phyloP scores from a whole-genome alignment of 192 early-diverging fungal genomes.

The Coemansia sp. region DNA sequence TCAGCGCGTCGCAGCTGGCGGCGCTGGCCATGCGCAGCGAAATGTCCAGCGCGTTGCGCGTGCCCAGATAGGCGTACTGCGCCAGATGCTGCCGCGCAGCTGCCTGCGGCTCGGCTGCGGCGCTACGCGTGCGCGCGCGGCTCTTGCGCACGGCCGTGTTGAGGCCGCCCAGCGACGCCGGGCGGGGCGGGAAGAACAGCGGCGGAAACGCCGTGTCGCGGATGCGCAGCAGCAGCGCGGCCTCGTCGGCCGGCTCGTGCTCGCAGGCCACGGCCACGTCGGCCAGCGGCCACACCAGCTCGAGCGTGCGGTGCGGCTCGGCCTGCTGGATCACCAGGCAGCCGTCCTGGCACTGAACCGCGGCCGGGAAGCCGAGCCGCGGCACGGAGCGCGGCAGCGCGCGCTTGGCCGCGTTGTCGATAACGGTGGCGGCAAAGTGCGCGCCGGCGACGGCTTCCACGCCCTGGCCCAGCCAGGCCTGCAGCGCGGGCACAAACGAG shows the following conservation, averaged over 20 bases:
- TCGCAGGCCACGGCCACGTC: constrained; percentile 5
- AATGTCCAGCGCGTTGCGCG: constrained; percentile 20
- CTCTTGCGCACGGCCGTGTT: not conserved
- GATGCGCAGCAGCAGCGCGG: constrained; percentile 7
- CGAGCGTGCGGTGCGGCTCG: not conserved
- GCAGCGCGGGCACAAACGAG: constrained; percentile 9
- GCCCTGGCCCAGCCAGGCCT: constrained; percentile 17
- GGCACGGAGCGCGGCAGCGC: constrained; percentile 17
- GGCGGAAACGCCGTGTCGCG: constrained; percentile 22
- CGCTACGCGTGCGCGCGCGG: not conserved
- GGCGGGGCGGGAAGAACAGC: constrained; percentile 33
- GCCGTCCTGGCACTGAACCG: constrained; percentile 19
- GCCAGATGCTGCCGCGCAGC: not conserved
- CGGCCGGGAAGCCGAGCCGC: constrained; percentile 20
- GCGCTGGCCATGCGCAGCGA: constrained; percentile 12
- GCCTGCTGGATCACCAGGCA: constrained; percentile 12
- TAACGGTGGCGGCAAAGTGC: not conserved
- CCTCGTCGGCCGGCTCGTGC: constrained; percentile 3
- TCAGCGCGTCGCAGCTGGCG: not conserved
- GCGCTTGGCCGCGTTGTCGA: constrained; percentile 31
- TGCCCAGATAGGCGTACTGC: constrained; percentile 17
- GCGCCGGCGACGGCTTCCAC: not conserved
- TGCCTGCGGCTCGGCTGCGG: not conserved
- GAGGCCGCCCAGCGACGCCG: constrained; percentile 29
- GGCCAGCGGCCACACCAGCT: constrained; percentile 44